Evolutionary conservation across 148 eudicot genomes (phyloP), one percentile per base, ranked within the genome.

Genomic region (Selenicereus undatus): DNA sequence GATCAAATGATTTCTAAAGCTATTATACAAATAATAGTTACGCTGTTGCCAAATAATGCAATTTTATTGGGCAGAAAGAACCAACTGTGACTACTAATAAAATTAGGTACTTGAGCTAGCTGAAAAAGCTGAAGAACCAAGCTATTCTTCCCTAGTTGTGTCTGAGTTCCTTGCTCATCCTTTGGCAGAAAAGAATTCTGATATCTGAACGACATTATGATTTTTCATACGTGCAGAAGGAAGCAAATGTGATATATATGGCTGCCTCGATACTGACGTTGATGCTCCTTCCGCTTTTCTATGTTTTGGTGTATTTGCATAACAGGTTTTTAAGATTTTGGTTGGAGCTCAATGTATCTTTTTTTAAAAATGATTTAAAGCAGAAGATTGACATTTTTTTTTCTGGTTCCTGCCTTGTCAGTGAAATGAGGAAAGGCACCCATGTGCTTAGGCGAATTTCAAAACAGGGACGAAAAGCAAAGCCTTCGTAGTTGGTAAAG

Each of bases 221-320:
- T 4, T 70, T 80, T 65, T 76, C 73, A 73, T 77, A 30, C 75
- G 9, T 89, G 85, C 97, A 95, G 99, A 95, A 93, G 89, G 89
- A 93, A 56, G 85, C 91, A 30, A 92, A 88, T 83, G 77, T 91
- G 29, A 83, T 95, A 43, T 93, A 93, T 87, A 84, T 92, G 86
- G 93, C 97, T 65, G 83, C 85, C 29, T 91, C 99, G 52, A 86
- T 96, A 78, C 81, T 96, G 86, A 81, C 87, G 6, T 60, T 96
- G 91, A 90, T 96, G 99, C 79, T 96, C 85, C 93, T 96, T 80
- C 99, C 99, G 45, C 79, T 96, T 83, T 96, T 96, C 86, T 96
- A 96, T 71, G 79, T 90, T 27, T 74, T 93, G 78, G 98, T 96
- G 73, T 96, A 71, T 88, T 88, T 96, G 84, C 91, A 93, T 82